Evolutionary conservation across 805 yeast species (phyloP).

Genomic region (Yamadazyma akitaensis): DNA sequence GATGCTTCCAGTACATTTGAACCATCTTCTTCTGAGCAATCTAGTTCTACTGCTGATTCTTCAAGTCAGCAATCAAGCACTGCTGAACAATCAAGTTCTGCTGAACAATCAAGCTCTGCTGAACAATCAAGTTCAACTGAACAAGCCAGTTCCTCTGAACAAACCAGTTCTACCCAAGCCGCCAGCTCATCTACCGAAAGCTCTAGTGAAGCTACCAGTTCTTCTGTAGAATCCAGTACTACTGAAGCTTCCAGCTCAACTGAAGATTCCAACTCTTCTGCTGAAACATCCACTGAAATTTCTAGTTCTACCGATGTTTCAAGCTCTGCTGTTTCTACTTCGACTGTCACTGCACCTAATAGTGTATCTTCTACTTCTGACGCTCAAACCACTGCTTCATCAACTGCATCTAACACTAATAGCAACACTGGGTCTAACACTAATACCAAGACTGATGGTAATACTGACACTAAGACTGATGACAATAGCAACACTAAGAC

Average conservation of each 20-base stretch:
- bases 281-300: neutral
- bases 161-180: neutral
- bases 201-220: conserved; percentile 3
- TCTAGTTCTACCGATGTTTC: neutral
- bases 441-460: conserved; percentile 12
- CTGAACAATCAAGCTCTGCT: neutral
- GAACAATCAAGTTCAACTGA: neutral
- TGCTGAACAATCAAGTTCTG: neutral
- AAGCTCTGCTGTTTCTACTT: neutral
- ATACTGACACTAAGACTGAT: conserved; percentile 9
- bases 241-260: conserved; percentile 4
- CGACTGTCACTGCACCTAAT: neutral
- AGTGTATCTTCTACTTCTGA: neutral
- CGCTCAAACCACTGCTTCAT: neutral
- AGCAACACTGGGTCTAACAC: conserved; percentile 11
- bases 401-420: conserved; percentile 13
- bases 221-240: conserved; percentile 4
- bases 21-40: conserved; percentile 5
- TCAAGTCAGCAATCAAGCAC: neutral
- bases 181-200: conserved; percentile 22
- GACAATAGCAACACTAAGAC: conserved; percentile 8
- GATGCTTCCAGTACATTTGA: conserved; percentile 10
- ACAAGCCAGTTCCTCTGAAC: neutral
- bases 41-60: neutral
- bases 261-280: conserved; percentile 12